phyloP scores from a whole-genome alignment of 176 grass and related monocot genomes.

The Musa itinerans region DNA sequence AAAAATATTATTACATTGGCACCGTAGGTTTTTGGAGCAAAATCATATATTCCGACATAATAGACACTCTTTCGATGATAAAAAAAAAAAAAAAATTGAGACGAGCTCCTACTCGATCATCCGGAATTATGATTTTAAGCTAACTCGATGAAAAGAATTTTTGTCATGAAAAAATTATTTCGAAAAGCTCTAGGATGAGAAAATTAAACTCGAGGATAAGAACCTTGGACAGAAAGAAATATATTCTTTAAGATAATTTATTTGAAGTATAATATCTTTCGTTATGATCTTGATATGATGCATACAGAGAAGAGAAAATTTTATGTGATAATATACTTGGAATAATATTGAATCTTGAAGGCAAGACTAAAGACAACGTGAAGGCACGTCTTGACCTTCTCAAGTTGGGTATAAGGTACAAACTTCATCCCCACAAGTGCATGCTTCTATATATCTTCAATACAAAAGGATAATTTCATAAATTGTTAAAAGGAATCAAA shows the following conservation, averaged over 20 bases:
- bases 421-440: background rate
- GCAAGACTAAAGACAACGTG: background rate
- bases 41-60: too few relatives aligned
- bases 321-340: background rate
- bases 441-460: background rate
- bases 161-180: background rate
- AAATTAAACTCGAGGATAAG: background rate
- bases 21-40: background rate
- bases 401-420: background rate
- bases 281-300: background rate
- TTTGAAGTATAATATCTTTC: background rate
- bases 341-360: background rate
- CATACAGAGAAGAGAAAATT: constrained; percentile 1
- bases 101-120: too few relatives aligned
- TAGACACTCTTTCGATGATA: too few relatives aligned
- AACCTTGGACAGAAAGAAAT: background rate
- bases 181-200: background rate
- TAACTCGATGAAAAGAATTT: background rate
- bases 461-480: background rate
- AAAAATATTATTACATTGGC: background rate
- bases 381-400: background rate
- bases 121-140: too few relatives aligned
- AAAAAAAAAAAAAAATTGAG: too few relatives aligned
- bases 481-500: background rate
- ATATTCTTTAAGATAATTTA: background rate